Evolutionary conservation across 768 basidiomycete genomes (phyloP), one percentile per base, ranked within the genome.

Genomic region (Daedaleopsis sinensis): DNA sequence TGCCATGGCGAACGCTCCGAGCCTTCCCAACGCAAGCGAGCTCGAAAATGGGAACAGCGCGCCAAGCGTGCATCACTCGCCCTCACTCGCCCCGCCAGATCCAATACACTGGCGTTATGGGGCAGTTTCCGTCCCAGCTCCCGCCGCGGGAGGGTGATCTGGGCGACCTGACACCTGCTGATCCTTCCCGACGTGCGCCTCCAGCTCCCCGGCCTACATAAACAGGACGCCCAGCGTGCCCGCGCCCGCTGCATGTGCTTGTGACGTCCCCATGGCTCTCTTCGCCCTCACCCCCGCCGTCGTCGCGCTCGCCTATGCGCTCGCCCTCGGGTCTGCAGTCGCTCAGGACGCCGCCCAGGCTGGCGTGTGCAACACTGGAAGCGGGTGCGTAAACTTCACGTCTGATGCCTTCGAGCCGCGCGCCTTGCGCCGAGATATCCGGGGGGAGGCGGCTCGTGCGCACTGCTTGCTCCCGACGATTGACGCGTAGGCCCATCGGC

Each of bases 321-420:
- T 57, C 36, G 58, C 55, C 12, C 18, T 49, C 7, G 49, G 57
- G 39, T 42, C 55, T 9, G n/a, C 19, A 24, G 19, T n/a, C 10
- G 21, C 27, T 32, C 27, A 32, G 27, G 27, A 19, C 19, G 58
- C 42, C 24, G 42, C 23, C 6, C 51, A 50, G 1, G 10, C 23
- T 9, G 62, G 54, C 43, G 18, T 36, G 2, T 58, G 58, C 55
- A 52, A 18, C 24, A 52, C 39, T 15, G 57, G 62, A 24, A 35
- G 47, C 23, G 57, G 62, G 62, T 59, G 27, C 55, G 62, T 52
- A 3, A 9, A n/a, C n/a, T n/a, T n/a, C n/a, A n/a, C n/a, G n/a
- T n/a, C n/a, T n/a, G n/a, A n/a, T n/a, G n/a, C n/a, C n/a, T n/a
- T n/a, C n/a, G n/a, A n/a, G n/a, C n/a, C n/a, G n/a, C n/a, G n/a